A percentile compares a stretch with the other conserved stretches of the same genome.
phyloP scores from a whole-genome alignment of 495 filamentous ascomycete genomes.

The Aspergillus taichungensis region DNA sequence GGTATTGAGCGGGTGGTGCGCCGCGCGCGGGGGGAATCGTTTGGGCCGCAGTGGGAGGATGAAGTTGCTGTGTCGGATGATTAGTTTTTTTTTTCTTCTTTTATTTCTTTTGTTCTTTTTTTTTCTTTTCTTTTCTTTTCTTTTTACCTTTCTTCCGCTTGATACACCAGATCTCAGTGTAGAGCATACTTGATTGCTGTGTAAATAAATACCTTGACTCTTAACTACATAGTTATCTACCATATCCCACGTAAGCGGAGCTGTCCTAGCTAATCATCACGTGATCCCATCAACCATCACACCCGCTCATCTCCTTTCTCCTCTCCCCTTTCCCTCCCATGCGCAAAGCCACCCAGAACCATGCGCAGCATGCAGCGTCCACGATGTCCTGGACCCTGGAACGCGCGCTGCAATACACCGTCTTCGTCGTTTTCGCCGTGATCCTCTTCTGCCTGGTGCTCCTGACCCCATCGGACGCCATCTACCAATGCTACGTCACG shows the following conservation, averaged over 20 bases:
- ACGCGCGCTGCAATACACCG: slow-evolving; percentile 71
- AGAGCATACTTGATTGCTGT: not conserved
- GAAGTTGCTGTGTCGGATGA: slow-evolving; percentile 36
- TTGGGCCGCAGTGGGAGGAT: slow-evolving; percentile 25
- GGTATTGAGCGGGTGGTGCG: slow-evolving; percentile 72
- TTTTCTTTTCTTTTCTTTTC: slow-evolving; percentile 2
- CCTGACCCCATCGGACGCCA: slow-evolving; percentile 73
- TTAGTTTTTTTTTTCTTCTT: slow-evolving; percentile 8
- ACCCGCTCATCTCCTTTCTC: slow-evolving; percentile 3
- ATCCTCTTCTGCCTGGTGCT: slow-evolving; percentile 63
- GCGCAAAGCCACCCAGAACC: not conserved
- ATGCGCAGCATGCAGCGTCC: slow-evolving; percentile 17
- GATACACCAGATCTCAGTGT: not conserved
- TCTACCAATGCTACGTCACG: slow-evolving; percentile 64
- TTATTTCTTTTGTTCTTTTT: not conserved
- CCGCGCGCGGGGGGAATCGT: slow-evolving; percentile 28
- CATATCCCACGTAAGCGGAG: not conserved
- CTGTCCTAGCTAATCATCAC: no score
- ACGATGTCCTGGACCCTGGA: slow-evolving; percentile 49
- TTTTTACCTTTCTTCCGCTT: not conserved
- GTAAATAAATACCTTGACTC: no score
- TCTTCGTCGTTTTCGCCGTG: slow-evolving; percentile 70
- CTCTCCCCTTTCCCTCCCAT: slow-evolving; percentile 2
- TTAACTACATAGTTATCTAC: no score
- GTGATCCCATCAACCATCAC: not conserved